These are phyloP conservation scores for Hyphopichia fennica DNA, from an alignment of 1,139 yeast genomes.

Conservation along the genomic window DNA sequence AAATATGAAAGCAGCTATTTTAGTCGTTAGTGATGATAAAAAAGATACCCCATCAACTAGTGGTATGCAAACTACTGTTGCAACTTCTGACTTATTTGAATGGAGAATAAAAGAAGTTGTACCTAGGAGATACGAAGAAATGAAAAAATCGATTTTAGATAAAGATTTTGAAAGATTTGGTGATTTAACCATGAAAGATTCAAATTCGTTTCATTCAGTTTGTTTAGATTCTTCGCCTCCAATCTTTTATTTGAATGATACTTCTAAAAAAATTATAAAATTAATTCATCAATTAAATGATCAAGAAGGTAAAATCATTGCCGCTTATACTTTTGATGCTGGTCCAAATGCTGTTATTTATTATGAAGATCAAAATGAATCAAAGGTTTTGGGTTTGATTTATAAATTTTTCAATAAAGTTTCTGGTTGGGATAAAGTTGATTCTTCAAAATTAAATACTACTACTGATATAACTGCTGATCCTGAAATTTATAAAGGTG, in stretches of 20 bases:
- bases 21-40: conserved; percentile 89
- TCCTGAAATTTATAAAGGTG: conserved; percentile 61
- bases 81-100: conserved; percentile 81
- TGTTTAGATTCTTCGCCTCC: conserved; percentile 96
- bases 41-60: conserved; percentile 93
- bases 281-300: conserved; percentile 78
- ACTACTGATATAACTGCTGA: conserved; percentile 45
- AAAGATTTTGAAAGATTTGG: conserved; percentile 82
- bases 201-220: conserved; percentile 96
- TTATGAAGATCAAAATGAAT: conserved; percentile 74
- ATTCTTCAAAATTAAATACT: conserved; percentile 25
- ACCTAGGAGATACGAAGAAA: conserved; percentile 76
- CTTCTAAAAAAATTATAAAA: conserved; percentile 85
- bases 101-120: conserved; percentile 79
- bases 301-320: conserved; percentile 62
- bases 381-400: conserved; percentile 60
- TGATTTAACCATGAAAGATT: conserved; percentile 90
- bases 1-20: conserved; percentile 82
- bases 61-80: conserved; percentile 95
- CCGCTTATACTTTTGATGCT: conserved; percentile 97
- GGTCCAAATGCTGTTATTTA: conserved; percentile 98
- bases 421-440: conserved; percentile 67
- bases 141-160: conserved; percentile 71
- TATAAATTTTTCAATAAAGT: conserved; percentile 55
- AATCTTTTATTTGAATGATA: conserved; percentile 90